Base-by-base conservation (phyloP, 2,329 filamentous ascomycete genomes). In the Aspergillus unguis region DNA sequence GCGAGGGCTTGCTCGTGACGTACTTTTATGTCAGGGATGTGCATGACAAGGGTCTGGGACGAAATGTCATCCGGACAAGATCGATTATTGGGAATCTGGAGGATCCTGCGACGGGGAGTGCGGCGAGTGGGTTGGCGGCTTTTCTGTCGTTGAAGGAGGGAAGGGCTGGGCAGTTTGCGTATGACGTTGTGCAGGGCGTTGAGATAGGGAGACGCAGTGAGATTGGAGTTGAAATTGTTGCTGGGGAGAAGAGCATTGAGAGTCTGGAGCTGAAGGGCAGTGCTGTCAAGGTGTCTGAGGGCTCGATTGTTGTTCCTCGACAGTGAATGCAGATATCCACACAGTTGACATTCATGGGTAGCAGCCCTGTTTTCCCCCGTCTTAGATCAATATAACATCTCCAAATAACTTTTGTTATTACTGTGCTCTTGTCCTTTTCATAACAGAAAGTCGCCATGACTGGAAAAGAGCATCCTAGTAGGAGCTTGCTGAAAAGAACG, bases 131-230 rank as follows among this genome's bases (percentile, higher is more conserved):
- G 6, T 66, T 88, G 58, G 73, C 75, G 23, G 72, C 76, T 50
- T 85, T 81, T 61, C 70, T 87, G 55, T 75, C 78, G 4, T 63
- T 80, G 47, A 65, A 66, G n/a, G 71, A 72, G 47, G 65, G 65
- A 66, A 62, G 25, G 48, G 49, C n/a, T 53, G 60, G 38, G 8
- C 38, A 27, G 43, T 67, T 65, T 26, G 67, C 66, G 49, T 85
- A 80, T 58, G 72, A 77, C 52, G 71, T 87, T 56, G 80, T 80
- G 53, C 85, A 88, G 70, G 85, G 85, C 0, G 82, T 86, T 7
- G 85, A 88, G 70, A 86, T 87, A 80, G 84, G 83, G 5, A 70
- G 83, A 58, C 60, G 67, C 6, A 72, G 69, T 60, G 70, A 73
- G 52, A 74, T 74, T 48, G 66, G 64, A 5, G 60, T 74, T 11